phyloP scores from a whole-genome alignment of 257 asterid genomes.

The Marsdenia floribunda region DNA sequence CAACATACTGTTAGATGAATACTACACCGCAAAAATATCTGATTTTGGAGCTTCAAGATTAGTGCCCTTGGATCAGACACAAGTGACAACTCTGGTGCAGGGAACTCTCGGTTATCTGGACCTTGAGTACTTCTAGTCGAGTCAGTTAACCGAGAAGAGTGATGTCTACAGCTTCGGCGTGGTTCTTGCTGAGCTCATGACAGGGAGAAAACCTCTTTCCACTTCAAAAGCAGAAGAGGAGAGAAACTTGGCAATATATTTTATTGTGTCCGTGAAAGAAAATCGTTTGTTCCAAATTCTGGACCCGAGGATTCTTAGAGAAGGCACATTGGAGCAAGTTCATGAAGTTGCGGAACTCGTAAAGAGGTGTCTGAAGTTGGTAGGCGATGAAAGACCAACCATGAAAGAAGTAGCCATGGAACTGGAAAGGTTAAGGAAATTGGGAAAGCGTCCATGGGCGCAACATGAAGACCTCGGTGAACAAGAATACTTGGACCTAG shows the following conservation, averaged over 20 bases:
- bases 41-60: conserved; percentile 65
- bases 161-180: conserved; percentile 65
- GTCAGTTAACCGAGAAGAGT: conserved; percentile 49
- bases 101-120: conserved; percentile 57
- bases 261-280: conserved; percentile 28
- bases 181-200: conserved; percentile 54
- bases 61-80: conserved; percentile 43
- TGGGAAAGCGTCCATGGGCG: conserved; percentile 13
- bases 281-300: conserved; percentile 30
- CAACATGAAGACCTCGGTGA: background rate
- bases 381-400: conserved; percentile 39
- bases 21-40: conserved; percentile 36
- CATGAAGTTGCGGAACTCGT: conserved; percentile 32
- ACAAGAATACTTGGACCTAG: background rate
- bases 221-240: conserved; percentile 12
- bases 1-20: conserved; percentile 42
- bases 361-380: conserved; percentile 36
- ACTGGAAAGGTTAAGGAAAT: conserved; percentile 24
- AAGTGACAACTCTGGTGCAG: conserved; percentile 52
- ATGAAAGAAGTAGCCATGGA: conserved; percentile 57
- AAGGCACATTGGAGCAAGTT: conserved; percentile 37
- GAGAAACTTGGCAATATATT: conserved; percentile 33
- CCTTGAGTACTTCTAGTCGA: conserved; percentile 49
- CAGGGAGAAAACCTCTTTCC: conserved; percentile 37
- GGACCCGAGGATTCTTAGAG: conserved; percentile 33